Evolutionary conservation across 495 filamentous ascomycete genomes (phyloP).

Genomic region (Apiosordaria backusii): DNA sequence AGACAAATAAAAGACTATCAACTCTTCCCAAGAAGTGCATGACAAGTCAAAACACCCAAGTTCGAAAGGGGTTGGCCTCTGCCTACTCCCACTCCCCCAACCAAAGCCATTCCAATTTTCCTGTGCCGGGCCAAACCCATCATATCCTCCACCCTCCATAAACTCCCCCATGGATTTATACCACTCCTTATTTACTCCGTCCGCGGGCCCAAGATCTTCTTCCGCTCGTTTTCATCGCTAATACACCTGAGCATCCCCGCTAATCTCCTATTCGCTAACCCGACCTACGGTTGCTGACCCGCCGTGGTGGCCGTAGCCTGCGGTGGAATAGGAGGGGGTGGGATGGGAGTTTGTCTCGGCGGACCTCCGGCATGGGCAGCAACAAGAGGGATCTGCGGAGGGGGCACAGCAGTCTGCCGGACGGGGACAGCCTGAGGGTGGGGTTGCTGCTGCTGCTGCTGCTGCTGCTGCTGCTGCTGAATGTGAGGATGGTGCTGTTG

Average conservation of each 20-base stretch:
- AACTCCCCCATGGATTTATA: too few species aligned
- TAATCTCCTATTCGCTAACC: background rate
- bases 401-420: constrained; percentile 29
- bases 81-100: too few species aligned
- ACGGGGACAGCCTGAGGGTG: constrained; percentile 17
- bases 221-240: too few species aligned
- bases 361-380: constrained; percentile 8
- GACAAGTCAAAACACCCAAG: too few species aligned
- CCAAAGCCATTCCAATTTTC: too few species aligned
- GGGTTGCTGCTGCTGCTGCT: constrained; percentile 11
- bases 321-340: constrained; percentile 31
- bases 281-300: background rate
- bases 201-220: too few species aligned
- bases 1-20: too few species aligned
- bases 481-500: constrained; percentile 13
- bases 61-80: too few species aligned
- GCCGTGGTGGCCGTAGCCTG: constrained; percentile 7
- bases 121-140: too few species aligned
- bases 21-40: too few species aligned
- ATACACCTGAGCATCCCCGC: background rate
- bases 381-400: constrained; percentile 27
- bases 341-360: constrained; percentile 32
- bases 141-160: too few species aligned
- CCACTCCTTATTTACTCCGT: too few species aligned
- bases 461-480: constrained; percentile 13